phyloP scores from a whole-genome alignment of 768 basidiomycete species.

The Auricularia sp. region DNA sequence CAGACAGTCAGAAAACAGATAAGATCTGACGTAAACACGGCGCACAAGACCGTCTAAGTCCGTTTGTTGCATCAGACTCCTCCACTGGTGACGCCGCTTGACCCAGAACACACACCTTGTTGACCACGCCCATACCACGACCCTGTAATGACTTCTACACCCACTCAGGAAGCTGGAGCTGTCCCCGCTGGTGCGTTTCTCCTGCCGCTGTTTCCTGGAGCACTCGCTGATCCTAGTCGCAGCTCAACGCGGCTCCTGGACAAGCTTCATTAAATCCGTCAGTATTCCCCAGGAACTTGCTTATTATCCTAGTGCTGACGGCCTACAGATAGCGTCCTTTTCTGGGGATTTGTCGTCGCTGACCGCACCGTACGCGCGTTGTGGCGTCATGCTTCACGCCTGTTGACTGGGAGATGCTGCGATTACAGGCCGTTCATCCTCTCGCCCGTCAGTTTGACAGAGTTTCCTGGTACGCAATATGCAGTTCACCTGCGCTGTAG shows the following conservation, averaged over 20 bases:
- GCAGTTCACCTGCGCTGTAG: conserved; percentile 3
- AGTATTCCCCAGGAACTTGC: conserved; percentile 5
- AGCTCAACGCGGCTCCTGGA: conserved; percentile 80
- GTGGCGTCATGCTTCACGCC: neutral
- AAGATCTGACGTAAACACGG: too few species aligned
- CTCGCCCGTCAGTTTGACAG: conserved; percentile 81
- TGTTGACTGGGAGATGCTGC: neutral
- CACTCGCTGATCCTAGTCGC: conserved; percentile 9
- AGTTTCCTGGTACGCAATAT: conserved; percentile 60
- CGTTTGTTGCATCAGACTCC: too few species aligned
- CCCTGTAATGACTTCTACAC: too few species aligned
- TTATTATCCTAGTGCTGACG: conserved; percentile 6
- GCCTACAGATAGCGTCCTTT: conserved; percentile 53
- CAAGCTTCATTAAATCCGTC: conserved; percentile 75
- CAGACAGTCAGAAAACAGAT: too few species aligned
- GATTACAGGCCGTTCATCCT: conserved; percentile 62
- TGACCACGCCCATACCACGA: too few species aligned
- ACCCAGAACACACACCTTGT: too few species aligned
- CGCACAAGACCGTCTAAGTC: too few species aligned
- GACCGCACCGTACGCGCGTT: conserved; percentile 47
- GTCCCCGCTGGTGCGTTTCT: conserved; percentile 9
- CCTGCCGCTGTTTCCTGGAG: neutral
- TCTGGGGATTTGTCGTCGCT: conserved; percentile 80
- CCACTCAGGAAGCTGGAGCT: conserved; percentile 6
- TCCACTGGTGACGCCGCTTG: neutral